Evolutionary conservation across 2,329 filamentous ascomycete genomes (phyloP).

Genomic region (Cladosporium sp.): DNA sequence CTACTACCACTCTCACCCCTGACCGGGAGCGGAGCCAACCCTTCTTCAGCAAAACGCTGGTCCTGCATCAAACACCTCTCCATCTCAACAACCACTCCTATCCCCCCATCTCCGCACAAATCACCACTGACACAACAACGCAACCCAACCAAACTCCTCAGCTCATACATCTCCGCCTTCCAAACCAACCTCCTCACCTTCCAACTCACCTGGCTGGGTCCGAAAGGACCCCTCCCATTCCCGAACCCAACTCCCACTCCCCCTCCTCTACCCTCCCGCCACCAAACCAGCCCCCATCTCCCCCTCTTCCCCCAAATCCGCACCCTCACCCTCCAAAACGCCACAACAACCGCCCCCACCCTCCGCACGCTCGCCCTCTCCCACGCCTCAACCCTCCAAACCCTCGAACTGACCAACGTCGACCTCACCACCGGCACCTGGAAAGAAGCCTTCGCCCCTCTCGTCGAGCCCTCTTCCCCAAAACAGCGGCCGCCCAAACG

Average conservation of each 20-base stretch:
- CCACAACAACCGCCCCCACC: conserved; percentile 66
- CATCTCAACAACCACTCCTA: conserved; percentile 59
- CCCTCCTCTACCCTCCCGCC: too few relatives aligned
- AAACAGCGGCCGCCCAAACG: too few relatives aligned
- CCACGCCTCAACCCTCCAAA: conserved; percentile 65
- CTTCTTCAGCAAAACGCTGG: conserved; percentile 70
- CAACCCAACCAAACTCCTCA: conserved; percentile 62
- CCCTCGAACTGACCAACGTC: conserved; percentile 78
- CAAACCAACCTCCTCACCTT: conserved; percentile 50
- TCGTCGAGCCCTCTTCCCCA: too few relatives aligned
- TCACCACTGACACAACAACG: conserved; percentile 58
- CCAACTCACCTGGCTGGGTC: conserved; percentile 72
- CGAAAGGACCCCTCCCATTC: conserved; percentile 69
- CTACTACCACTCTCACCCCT: conserved; percentile 74
- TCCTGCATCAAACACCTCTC: conserved; percentile 69
- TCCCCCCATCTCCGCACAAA: neutral
- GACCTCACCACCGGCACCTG: conserved; percentile 67
- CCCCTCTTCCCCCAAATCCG: conserved; percentile 52
- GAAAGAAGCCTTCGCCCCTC: conserved; percentile 75
- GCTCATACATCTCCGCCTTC: conserved; percentile 73
- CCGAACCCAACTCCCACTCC: too few relatives aligned
- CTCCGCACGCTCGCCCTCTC: conserved; percentile 63
- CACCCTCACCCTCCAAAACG: conserved; percentile 70
- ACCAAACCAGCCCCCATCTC: neutral
- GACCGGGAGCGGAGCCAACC: conserved; percentile 69